A percentile compares a stretch with the other conserved stretches of the same genome.
phyloP scores from a whole-genome alignment of 208 protist genomes.

The Trypanosoma cruzi region DNA sequence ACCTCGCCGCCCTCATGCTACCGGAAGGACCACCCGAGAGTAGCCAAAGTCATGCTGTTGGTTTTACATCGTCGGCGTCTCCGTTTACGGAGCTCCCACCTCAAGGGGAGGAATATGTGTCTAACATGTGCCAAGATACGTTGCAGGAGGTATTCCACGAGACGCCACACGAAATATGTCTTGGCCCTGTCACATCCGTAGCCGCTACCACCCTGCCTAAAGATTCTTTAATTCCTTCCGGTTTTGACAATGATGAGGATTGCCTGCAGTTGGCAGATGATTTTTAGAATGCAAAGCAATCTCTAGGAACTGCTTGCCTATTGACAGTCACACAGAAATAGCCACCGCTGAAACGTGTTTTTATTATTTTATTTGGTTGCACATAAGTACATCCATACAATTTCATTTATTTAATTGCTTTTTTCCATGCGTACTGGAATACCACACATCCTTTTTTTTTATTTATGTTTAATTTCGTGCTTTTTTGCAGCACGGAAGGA shows the following conservation, averaged over 20 bases:
- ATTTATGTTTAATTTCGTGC: conserved; percentile 13
- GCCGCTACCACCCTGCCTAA: neutral
- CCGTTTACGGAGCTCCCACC: neutral
- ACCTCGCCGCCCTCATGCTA: conserved; percentile 72
- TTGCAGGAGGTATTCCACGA: neutral
- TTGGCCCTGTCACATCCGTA: conserved; percentile 5
- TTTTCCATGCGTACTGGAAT: neutral
- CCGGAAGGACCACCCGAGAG: conserved; percentile 39
- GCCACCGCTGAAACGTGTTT: neutral
- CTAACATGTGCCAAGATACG: neutral
- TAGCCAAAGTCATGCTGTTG: neutral
- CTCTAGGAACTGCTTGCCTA: neutral
- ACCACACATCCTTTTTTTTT: neutral
- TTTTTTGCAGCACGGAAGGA: conserved; percentile 29
- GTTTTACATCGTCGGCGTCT: neutral
- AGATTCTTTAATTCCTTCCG: neutral
- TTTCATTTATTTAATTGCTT: neutral
- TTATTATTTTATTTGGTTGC: conserved; percentile 2
- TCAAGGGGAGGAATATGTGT: neutral
- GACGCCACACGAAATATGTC: conserved; percentile 5
- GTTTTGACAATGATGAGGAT: conserved; percentile 50
- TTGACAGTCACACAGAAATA: conserved; percentile 1
- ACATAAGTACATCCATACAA: no score
- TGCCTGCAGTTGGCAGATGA: conserved; percentile 74
- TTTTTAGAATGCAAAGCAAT: conserved; percentile 31